Evolutionary conservation across 768 basidiomycete genomes (phyloP).

Genomic region (Kwoniella mangroviensis): DNA sequence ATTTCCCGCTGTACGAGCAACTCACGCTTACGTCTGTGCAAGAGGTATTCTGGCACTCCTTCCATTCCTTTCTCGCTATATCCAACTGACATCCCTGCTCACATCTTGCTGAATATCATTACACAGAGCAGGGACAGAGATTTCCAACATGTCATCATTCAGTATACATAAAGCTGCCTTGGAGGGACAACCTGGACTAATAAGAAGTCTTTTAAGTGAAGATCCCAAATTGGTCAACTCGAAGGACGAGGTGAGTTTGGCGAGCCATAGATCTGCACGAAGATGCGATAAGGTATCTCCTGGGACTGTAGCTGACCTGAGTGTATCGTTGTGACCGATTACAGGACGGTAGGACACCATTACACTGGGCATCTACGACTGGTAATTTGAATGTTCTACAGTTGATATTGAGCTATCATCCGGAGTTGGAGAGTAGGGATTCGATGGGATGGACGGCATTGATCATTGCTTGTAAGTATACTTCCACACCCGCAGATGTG

Average conservation of each 20-base stretch:
- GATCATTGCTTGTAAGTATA: constrained; percentile 58
- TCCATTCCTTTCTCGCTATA: not conserved
- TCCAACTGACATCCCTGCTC: not conserved
- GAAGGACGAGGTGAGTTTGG: constrained; percentile 53
- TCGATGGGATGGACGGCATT: constrained; percentile 56
- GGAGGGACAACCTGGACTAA: constrained; percentile 57
- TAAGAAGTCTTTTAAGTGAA: constrained; percentile 49
- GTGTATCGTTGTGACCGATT: not conserved
- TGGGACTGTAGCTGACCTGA: no score
- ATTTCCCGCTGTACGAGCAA: no score
- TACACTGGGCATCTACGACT: constrained; percentile 58
- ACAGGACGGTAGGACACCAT: constrained; percentile 57
- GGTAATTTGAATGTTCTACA: constrained; percentile 48
- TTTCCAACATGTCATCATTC: constrained; percentile 43
- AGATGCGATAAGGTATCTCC: no score
- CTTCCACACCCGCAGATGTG: no score
- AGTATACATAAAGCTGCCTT: constrained; percentile 57
- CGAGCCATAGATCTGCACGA: not conserved
- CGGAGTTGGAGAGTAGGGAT: constrained; percentile 55
- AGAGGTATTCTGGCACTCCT: not conserved
- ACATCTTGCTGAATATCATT: not conserved
- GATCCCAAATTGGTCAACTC: constrained; percentile 51
- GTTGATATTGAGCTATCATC: constrained; percentile 44
- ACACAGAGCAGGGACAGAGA: not conserved
- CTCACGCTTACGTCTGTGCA: constrained; percentile 17